Percentiles rank a stretch among this genome's conserved stretches.
phyloP scores from a whole-genome alignment of 1,139 yeast genomes.

The Hyphopichia buzzinii region DNA sequence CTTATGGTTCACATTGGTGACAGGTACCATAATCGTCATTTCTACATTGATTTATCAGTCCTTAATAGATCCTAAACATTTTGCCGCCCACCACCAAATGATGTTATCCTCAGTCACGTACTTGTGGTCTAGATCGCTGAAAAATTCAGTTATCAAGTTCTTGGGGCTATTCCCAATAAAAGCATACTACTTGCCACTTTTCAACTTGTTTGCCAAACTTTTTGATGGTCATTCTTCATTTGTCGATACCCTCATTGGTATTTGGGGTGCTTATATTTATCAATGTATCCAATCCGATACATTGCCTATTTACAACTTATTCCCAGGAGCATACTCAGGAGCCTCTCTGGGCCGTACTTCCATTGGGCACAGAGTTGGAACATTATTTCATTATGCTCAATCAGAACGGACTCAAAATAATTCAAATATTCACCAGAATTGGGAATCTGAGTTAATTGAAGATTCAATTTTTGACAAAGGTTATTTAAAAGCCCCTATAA shows the following conservation, averaged over 20 bases:
- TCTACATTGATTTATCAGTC: slow-evolving; percentile 28
- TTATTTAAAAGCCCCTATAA: slow-evolving; percentile 41
- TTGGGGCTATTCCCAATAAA: slow-evolving; percentile 54
- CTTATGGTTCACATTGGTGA: slow-evolving; percentile 49
- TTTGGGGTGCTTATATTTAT: slow-evolving; percentile 55
- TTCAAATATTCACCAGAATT: not conserved
- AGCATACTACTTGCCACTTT: slow-evolving; percentile 59
- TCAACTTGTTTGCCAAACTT: slow-evolving; percentile 47
- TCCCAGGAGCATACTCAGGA: slow-evolving; percentile 43
- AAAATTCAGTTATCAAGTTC: slow-evolving; percentile 50
- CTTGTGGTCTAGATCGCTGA: slow-evolving; percentile 57
- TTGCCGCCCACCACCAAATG: slow-evolving; percentile 32
- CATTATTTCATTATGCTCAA: slow-evolving; percentile 5
- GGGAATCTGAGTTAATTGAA: slow-evolving; percentile 19
- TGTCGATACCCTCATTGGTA: slow-evolving; percentile 45
- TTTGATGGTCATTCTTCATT: slow-evolving; percentile 44
- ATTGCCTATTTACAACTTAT: slow-evolving; percentile 40
- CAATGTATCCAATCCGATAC: slow-evolving; percentile 59
- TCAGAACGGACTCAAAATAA: not conserved
- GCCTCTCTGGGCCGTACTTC: slow-evolving; percentile 6
- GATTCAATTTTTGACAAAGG: slow-evolving; percentile 44
- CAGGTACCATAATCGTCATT: slow-evolving; percentile 45
- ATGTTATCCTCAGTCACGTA: slow-evolving; percentile 55
- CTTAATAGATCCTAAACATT: slow-evolving; percentile 18
- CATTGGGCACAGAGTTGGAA: slow-evolving; percentile 37